Evolutionary conservation across 768 basidiomycete genomes (phyloP), one percentile per base, ranked within the genome.

Genomic region (Auriscalpium microsporum): DNA sequence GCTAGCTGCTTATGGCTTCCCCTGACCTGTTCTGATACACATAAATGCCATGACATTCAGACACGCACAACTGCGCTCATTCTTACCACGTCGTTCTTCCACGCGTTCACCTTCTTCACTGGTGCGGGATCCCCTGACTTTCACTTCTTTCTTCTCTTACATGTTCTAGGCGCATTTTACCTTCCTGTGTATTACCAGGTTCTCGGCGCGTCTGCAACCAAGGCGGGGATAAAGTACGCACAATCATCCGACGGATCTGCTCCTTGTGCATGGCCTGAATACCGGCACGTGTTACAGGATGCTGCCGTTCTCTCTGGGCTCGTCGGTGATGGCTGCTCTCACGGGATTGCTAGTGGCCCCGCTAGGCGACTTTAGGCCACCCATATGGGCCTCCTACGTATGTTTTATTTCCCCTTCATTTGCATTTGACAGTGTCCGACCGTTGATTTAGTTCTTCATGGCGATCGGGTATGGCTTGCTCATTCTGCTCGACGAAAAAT

Each of bases 151-250:
- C 44, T 35, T 28, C 36, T 56, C 37, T 50, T 48, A 45, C 45
- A 4, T 37, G 4, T 8, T 49, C 45, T 55, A 50, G 69, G 66
- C 38, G 52, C 62, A 53, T 64, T 71, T 53, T 74, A 75, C 50
- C 51, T 75, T 37, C 74, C 75, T 4, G 59, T 75, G 51, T 75
- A 73, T 57, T 76, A 70, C 52, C 75, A 75, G 65, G 67, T 71
- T 7, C 68, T 73, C 16, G 75, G 75, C 4, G 66, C 71, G 19
- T 68, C 67, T 7, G 69, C 72, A 23, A 73, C 72, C 8, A 23
- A 28, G 13, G 62, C 69, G 11, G 71, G 70, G 8, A 46, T 76
- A 50, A 60, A 64, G 67, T 72, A 16, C 42, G 59, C 49, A 13
- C 59, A 59, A 33, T 16, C 17, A 16, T 23, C 2, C 17, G 7